Percentiles rank a stretch among this genome's conserved stretches.
These are phyloP conservation scores for Echium plantagineum DNA, from an alignment of 257 asterid genomes.

Conservation along the genomic window DNA sequence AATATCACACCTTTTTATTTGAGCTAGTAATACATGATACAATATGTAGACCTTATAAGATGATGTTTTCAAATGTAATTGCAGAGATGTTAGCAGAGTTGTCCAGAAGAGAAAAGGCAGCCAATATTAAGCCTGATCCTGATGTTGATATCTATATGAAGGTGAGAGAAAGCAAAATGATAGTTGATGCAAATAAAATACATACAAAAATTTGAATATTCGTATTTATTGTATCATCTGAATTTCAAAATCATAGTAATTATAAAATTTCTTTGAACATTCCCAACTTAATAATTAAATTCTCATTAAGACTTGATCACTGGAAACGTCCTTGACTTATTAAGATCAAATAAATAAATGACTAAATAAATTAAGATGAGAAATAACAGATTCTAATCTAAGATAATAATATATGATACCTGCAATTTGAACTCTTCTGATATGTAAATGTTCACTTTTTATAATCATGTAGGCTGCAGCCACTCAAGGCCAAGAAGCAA, in stretches of 20 bases:
- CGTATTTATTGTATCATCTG: neutral
- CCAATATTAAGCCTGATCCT: slow-evolving; percentile 75
- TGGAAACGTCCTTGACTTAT: too few relatives aligned
- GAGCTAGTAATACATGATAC: neutral
- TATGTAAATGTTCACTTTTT: neutral
- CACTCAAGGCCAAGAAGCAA: slow-evolving; percentile 2
- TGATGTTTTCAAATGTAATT: slow-evolving; percentile 4
- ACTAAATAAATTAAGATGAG: too few relatives aligned
- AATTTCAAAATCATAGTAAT: neutral
- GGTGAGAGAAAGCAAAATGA: slow-evolving; percentile 22
- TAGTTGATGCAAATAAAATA: neutral
- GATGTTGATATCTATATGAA: slow-evolving; percentile 83
- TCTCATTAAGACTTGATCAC: neutral
- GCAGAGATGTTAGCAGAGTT: slow-evolving; percentile 67
- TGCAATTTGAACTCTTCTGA: neutral
- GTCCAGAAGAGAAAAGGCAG: slow-evolving; percentile 81
- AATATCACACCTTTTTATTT: neutral
- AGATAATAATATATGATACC: neutral
- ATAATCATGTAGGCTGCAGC: slow-evolving; percentile 2
- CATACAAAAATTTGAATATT: neutral
- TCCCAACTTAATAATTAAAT: neutral
- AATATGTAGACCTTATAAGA: neutral
- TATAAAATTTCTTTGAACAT: too few relatives aligned
- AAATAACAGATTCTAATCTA: too few relatives aligned
- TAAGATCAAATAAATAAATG: too few relatives aligned